Base-by-base conservation (phyloP, 768 basidiomycete species). In the Pisolithus microcarpus region DNA sequence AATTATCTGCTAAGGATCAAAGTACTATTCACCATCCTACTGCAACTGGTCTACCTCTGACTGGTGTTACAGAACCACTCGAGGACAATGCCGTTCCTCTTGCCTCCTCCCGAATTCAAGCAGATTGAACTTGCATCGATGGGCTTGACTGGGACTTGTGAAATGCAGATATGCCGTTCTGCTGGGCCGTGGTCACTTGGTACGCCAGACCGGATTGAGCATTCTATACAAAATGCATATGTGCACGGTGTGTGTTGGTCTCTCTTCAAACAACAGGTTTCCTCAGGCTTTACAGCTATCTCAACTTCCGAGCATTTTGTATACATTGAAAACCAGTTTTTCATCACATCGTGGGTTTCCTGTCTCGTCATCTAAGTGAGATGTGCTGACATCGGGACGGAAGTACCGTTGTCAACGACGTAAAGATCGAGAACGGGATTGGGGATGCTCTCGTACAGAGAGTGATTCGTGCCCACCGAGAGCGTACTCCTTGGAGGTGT, bases 101-200 rank as follows among this genome's bases (percentile, higher is more conserved):
- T 96, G 30, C 96, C 96, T 13, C 88, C 95, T 28, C 82, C 95
- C 0, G 96, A 99, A 61, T 98, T 92, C 67, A 89, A 76, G 56
- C 78, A 84, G 15, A 77, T 78, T 6, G 91, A 98, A 55, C 75
- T 99, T 6, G 71, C 79, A 23, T 75, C 81, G 21, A 73, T 89
- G 70, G 87, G 90, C 31, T 75, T 99, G 38, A 91, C 90, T 1
- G 96, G 96, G 7, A 98, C 95, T 0, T 97, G 94, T 66, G 96
- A 99, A 65, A 75, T 96, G 63, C 96, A 99, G 63, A 91, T 99
- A 55, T 95, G 92, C 65, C 84, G 96, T 23, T 95, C 91, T 15
- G 87, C 89, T 11, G 92, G 93, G 2, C 90, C 91, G 1, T 99
- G 96, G 96, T 97, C 94, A 2, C 75, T 98, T 67, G 96, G 94